These are phyloP conservation scores for Penicillium goetzii DNA, from an alignment of 495 filamentous ascomycete species.

Conservation along the genomic window DNA sequence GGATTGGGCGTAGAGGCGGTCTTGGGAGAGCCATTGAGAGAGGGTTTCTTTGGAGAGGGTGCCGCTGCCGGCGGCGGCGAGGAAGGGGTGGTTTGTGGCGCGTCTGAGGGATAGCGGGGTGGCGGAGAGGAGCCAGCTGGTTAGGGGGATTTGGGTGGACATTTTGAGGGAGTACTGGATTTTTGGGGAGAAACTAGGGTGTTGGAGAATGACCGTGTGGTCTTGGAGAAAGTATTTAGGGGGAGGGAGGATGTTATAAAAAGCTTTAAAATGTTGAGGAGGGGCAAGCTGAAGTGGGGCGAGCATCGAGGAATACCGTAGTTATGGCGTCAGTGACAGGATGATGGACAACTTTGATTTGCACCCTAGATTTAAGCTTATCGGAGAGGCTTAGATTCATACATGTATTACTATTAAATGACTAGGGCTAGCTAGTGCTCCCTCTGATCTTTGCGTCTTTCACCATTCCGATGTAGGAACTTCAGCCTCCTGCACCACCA, in stretches of 20 bases:
- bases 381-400: not conserved
- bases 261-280: not conserved
- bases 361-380: slow-evolving; percentile 1
- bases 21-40: slow-evolving; percentile 73
- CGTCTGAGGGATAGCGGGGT: slow-evolving; percentile 45
- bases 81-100: slow-evolving; percentile 71
- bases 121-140: slow-evolving; percentile 34
- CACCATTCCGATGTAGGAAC: not conserved
- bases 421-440: not conserved
- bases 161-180: slow-evolving; percentile 12
- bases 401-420: not conserved
- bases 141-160: slow-evolving; percentile 34
- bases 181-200: not conserved
- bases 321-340: slow-evolving; percentile 15
- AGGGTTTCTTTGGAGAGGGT: slow-evolving; percentile 58
- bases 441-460: not conserved
- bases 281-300: slow-evolving; percentile 14
- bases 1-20: slow-evolving; percentile 73
- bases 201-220: not conserved
- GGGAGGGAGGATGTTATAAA: not conserved
- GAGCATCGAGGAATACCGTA: slow-evolving; percentile 12
- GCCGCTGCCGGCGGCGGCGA: slow-evolving; percentile 66
- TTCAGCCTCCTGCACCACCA: not conserved
- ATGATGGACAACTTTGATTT: not conserved
- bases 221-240: not conserved